phyloP scores from a whole-genome alignment of 352 stramenopile species.

The Phytophthora hybrid region DNA sequence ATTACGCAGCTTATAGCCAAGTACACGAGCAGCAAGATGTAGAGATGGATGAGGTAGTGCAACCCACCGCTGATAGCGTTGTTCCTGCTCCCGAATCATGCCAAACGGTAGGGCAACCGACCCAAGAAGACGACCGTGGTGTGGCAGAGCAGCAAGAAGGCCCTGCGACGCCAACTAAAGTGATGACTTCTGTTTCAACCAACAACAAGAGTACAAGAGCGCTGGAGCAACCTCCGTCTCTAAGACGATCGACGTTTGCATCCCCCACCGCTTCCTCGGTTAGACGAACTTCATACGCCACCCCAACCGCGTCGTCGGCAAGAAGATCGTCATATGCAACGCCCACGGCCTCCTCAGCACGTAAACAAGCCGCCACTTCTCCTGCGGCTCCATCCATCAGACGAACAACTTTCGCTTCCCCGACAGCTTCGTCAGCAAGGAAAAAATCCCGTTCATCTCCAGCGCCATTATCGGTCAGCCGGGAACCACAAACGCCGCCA shows the following conservation, averaged over 20 bases:
- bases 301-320: constrained; percentile 15
- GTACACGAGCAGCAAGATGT: constrained; percentile 20
- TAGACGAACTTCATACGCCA: constrained; percentile 17
- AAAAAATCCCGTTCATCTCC: constrained; percentile 18
- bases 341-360: constrained; percentile 16
- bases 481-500: constrained; percentile 16
- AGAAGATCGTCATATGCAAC: constrained; percentile 21
- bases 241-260: constrained; percentile 15
- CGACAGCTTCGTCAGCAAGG: constrained; percentile 29
- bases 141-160: constrained; percentile 3
- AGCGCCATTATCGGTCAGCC: constrained; percentile 8
- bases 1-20: constrained; percentile 9
- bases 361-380: constrained; percentile 19
- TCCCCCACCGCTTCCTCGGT: constrained; percentile 16
- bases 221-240: neutral
- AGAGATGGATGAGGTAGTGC: constrained; percentile 25
- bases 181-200: constrained; percentile 3
- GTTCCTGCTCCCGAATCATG: neutral
- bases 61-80: constrained; percentile 6
- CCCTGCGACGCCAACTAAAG: neutral
- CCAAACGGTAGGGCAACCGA: constrained; percentile 18
- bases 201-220: constrained; percentile 7
- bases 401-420: constrained; percentile 25
- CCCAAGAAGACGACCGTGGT: constrained; percentile 13
- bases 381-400: constrained; percentile 18